Evolutionary conservation across 2,329 filamentous ascomycete species (phyloP), one percentile per base, ranked within the genome.

Genomic region (Fusarium beomiforme): DNA sequence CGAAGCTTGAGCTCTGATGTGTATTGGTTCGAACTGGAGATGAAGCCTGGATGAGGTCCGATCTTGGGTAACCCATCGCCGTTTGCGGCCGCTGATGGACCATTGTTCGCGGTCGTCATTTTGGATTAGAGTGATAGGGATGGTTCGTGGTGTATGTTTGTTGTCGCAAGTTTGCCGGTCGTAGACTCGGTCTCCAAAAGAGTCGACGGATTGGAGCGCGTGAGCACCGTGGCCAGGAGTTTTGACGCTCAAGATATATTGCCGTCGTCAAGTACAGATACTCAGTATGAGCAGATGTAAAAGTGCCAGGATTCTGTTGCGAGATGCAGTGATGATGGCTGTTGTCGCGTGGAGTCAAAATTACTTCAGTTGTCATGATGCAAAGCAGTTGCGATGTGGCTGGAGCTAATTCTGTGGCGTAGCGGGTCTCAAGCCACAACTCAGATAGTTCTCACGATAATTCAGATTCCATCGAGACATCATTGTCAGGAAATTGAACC

Each of bases 1-100:
- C 94, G 91, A 60, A 98, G 88, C 74, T 90, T 90, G 75, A 93
- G 91, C 79, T 98, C 93, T 72, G 93, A 92, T 69, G 94, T 88
- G 82, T 95, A 98, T 62, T 93, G 93, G 53, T 87, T 83, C 24
- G 85, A 83, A 42, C 85, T 83, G 42, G 82, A 83, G 53, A 86
- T 84, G 71, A 82, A 81, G 69, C 86, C 86, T 5, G 85, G 85
- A 42, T 84, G 82, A 54, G 83, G 83, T 4, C 83, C 83, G 34
- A 81, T 68, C 71, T 78, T 75, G 69, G 59, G 47, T 26, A 65
- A 21, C 8, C 51, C 47, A 24, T 74, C 64, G 41, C 71, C 75
- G 37, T 76, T 74, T 42, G 55, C 56, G n/a, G 74, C 47, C 29
- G 53, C 26, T 21, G 61, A 24, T 29, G 31, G 56, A 11, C 66